phyloP scores from a whole-genome alignment of 805 yeast species.

The Aciculoconidium aculeatum region DNA sequence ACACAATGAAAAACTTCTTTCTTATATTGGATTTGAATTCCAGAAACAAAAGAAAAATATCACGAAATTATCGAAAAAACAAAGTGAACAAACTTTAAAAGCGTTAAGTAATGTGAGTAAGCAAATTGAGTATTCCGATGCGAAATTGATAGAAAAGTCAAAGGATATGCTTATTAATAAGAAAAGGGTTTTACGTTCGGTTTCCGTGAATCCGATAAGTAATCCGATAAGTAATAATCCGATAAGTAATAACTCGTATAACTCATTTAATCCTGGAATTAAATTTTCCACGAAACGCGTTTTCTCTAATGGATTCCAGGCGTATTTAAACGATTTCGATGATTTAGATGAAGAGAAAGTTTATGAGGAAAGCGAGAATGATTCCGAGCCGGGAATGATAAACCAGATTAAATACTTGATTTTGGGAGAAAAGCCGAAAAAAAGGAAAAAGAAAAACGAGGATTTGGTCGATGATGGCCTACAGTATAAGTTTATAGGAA shows the following conservation, averaged over 20 bases:
- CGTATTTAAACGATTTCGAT: conserved; percentile 17
- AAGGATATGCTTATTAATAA: conserved; percentile 39
- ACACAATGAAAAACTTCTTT: conserved; percentile 51
- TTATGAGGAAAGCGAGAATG: too few species aligned
- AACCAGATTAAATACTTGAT: conserved; percentile 31
- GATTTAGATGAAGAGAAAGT: conserved; percentile 10
- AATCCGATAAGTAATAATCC: too few species aligned
- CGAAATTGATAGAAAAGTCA: conserved; percentile 44
- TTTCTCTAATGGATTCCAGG: conserved; percentile 22
- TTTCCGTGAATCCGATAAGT: conserved; percentile 24
- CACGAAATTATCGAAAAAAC: conserved; percentile 33
- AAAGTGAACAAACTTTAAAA: conserved; percentile 21
- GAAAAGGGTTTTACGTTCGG: conserved; percentile 37
- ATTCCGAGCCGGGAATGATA: conserved; percentile 28
- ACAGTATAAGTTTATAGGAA: conserved; percentile 37
- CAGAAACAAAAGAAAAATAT: conserved; percentile 43
- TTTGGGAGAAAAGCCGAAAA: conserved; percentile 18
- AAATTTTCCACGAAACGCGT: conserved; percentile 17
- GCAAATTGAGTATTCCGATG: conserved; percentile 45
- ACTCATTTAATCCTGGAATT: conserved; percentile 23
- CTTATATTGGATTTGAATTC: conserved; percentile 52
- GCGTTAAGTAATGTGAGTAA: conserved; percentile 11
- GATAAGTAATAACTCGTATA: conserved; percentile 19
- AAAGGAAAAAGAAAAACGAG: conserved; percentile 14
- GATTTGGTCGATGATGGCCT: conserved; percentile 33